These are phyloP conservation scores for Cylindrotheca closterium DNA, from an alignment of 108 stramenopile species.

Conservation along the genomic window DNA sequence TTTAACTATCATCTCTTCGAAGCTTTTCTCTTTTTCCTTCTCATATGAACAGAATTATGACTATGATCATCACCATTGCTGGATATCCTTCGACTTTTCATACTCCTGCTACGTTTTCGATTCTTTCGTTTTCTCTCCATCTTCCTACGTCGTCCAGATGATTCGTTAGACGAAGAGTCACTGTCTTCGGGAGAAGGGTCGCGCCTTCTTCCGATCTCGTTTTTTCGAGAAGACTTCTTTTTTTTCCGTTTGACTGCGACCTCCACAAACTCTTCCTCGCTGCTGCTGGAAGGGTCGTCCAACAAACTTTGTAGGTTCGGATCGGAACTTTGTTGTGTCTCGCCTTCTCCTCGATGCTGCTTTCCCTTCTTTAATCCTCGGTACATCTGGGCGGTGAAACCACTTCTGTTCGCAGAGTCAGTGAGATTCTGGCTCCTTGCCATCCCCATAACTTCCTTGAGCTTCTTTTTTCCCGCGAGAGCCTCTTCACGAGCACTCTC, in stretches of 20 bases:
- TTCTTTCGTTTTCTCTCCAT: slow-evolving; percentile 26
- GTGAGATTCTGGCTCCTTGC: slow-evolving; percentile 77
- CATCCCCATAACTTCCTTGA: slow-evolving; percentile 70
- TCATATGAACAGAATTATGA: slow-evolving; percentile 23
- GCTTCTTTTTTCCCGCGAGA: slow-evolving; percentile 51
- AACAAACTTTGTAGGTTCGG: slow-evolving; percentile 34
- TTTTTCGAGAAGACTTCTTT: slow-evolving; percentile 26
- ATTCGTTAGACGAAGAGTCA: slow-evolving; percentile 41
- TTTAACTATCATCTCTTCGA: slow-evolving; percentile 1
- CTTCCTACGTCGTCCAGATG: slow-evolving; percentile 15
- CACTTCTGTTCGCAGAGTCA: slow-evolving; percentile 60
- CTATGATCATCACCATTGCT: slow-evolving; percentile 10
- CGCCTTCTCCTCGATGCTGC: slow-evolving; percentile 44
- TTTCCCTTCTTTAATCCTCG: slow-evolving; percentile 77
- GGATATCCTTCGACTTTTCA: slow-evolving; percentile 7
- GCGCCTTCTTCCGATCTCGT: slow-evolving; percentile 22
- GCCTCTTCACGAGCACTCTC: slow-evolving; percentile 1
- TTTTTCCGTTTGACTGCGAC: slow-evolving; percentile 34
- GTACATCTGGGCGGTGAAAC: slow-evolving; percentile 80
- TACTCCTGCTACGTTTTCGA: slow-evolving; percentile 28
- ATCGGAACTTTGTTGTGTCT: slow-evolving; percentile 13
- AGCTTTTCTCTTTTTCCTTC: background rate
- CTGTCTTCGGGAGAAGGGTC: slow-evolving; percentile 7
- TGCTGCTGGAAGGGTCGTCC: slow-evolving; percentile 66
- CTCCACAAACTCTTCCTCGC: slow-evolving; percentile 80